phyloP scores from a whole-genome alignment of 1,284 basidiomycete genomes.

The Boletus sp. region DNA sequence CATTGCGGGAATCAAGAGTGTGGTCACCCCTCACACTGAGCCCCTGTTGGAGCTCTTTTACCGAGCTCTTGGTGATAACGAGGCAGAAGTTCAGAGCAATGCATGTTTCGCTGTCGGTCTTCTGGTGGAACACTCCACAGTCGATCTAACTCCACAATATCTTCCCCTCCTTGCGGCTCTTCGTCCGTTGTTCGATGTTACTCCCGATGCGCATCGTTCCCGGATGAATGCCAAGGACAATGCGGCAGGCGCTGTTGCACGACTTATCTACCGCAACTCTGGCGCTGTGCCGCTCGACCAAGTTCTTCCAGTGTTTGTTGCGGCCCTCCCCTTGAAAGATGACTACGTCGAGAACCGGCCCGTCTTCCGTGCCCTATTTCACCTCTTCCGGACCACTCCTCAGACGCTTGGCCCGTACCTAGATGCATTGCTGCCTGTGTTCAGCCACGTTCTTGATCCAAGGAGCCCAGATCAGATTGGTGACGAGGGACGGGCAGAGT shows the following conservation, averaged over 20 bases:
- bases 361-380: slow-evolving; percentile 87
- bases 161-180: slow-evolving; percentile 76
- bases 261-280: slow-evolving; percentile 84
- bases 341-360: slow-evolving; percentile 89
- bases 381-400: slow-evolving; percentile 77
- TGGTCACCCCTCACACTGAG: slow-evolving; percentile 85
- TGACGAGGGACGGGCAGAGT: slow-evolving; percentile 70
- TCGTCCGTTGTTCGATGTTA: slow-evolving; percentile 76
- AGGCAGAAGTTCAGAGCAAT: slow-evolving; percentile 93
- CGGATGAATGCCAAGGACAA: slow-evolving; percentile 91
- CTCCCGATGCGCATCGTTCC: slow-evolving; percentile 57
- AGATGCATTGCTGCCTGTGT: slow-evolving; percentile 80
- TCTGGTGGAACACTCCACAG: slow-evolving; percentile 82
- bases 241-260: slow-evolving; percentile 87
- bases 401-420: slow-evolving; percentile 72
- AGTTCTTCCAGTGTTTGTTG: slow-evolving; percentile 83
- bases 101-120: slow-evolving; percentile 94
- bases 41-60: slow-evolving; percentile 83
- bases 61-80: slow-evolving; percentile 78
- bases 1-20: slow-evolving; percentile 86
- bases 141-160: slow-evolving; percentile 85
- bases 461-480: slow-evolving; percentile 68
- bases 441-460: slow-evolving; percentile 82
- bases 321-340: slow-evolving; percentile 81
- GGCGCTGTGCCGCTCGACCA: slow-evolving; percentile 85